Percentiles rank a stretch among this genome's conserved stretches.
Evolutionary conservation across 129 eudicot species (phyloP).

Genomic region (Flaveria brownii): DNA sequence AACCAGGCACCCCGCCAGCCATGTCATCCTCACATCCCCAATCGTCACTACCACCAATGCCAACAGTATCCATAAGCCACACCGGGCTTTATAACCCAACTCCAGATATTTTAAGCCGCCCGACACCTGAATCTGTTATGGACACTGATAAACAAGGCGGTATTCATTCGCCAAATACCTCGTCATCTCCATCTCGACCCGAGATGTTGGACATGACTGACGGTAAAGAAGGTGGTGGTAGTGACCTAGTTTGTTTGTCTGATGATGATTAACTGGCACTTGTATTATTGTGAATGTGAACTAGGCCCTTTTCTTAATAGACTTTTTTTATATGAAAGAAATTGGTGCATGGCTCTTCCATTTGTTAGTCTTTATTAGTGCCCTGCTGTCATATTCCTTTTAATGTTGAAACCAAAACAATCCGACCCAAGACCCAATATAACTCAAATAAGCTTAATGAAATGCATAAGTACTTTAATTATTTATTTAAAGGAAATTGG

Average conservation of each 20-base stretch:
- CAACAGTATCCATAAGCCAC: conserved; percentile 31
- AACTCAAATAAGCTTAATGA: background rate
- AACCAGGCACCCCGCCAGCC: conserved; percentile 2
- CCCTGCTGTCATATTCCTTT: background rate
- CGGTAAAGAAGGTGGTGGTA: conserved; percentile 32
- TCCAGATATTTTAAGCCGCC: conserved; percentile 25
- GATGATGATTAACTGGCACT: conserved; percentile 46
- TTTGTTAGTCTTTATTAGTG: background rate
- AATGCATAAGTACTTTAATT: background rate
- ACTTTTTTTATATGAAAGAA: background rate
- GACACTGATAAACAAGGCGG: conserved; percentile 36
- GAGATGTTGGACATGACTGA: conserved; percentile 26
- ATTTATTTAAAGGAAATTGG: background rate
- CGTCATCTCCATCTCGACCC: conserved; percentile 28
- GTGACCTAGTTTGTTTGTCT: conserved; percentile 63
- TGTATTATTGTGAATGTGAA: background rate
- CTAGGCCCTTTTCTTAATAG: background rate
- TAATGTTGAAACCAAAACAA: background rate
- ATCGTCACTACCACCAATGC: conserved; percentile 30
- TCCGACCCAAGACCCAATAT: background rate
- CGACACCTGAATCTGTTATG: conserved; percentile 40
- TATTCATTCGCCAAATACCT: conserved; percentile 8
- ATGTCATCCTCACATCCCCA: conserved; percentile 30
- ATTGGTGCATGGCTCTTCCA: too few species aligned
- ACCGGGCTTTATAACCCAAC: conserved; percentile 31